phyloP scores from a whole-genome alignment of 2,329 filamentous ascomycete genomes.

The Clarireedia paspali region DNA sequence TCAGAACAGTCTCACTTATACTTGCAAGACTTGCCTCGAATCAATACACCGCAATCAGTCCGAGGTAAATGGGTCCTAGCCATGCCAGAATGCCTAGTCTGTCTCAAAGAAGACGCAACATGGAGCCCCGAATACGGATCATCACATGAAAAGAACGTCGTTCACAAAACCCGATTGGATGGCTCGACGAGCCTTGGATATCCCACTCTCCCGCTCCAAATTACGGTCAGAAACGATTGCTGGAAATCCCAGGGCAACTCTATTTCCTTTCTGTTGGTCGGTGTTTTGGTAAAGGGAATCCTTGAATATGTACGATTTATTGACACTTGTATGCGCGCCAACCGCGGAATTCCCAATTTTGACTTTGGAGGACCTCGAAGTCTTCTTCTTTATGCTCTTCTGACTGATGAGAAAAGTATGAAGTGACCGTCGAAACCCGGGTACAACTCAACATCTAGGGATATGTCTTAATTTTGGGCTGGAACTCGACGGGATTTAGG shows the following conservation, averaged over 20 bases:
- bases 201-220: background rate
- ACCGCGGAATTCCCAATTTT: background rate
- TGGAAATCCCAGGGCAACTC: background rate
- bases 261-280: background rate
- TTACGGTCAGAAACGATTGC: background rate
- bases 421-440: background rate
- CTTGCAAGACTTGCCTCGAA: background rate
- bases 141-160: background rate
- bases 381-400: too few species aligned
- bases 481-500: background rate
- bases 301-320: background rate
- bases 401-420: background rate
- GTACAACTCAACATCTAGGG: too few species aligned
- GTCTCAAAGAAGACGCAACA: background rate
- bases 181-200: background rate
- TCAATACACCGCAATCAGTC: background rate
- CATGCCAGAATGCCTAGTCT: background rate
- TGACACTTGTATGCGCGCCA: background rate
- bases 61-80: background rate
- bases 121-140: background rate
- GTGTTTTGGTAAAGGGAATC: too few species aligned
- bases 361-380: background rate
- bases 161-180: background rate
- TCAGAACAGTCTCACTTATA: background rate
- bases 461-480: background rate